These are phyloP conservation scores for Xylaria sp. DNA, from an alignment of 2,329 filamentous ascomycete species.

Conservation along the genomic window DNA sequence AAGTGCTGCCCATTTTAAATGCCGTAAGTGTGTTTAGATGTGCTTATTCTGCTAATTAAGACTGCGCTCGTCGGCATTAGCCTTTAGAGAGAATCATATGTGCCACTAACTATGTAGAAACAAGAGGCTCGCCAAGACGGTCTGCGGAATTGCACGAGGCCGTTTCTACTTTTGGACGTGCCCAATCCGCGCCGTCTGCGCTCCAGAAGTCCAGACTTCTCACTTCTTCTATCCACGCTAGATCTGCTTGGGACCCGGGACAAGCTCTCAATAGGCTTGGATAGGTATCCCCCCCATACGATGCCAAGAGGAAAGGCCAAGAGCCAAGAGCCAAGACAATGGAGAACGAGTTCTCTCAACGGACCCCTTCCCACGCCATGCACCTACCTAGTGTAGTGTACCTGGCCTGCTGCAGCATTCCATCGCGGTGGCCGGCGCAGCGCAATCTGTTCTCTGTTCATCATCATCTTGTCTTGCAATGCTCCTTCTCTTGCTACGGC, in stretches of 20 bases:
- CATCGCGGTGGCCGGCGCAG: constrained; percentile 10
- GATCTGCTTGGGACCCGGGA: constrained; percentile 12
- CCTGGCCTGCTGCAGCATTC: not conserved
- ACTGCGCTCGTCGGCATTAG: not conserved
- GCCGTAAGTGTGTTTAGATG: not conserved
- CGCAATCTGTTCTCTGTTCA: constrained; percentile 14
- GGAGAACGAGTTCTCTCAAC: not conserved
- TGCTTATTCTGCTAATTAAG: not conserved
- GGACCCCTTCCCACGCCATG: not conserved
- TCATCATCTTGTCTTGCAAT: not conserved
- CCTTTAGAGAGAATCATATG: not conserved
- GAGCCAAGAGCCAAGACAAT: constrained; percentile 23
- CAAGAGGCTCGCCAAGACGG: constrained; percentile 21
- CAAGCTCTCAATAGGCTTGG: constrained; percentile 4
- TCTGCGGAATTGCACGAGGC: constrained; percentile 3
- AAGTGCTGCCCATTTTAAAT: not conserved
- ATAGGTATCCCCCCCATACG: constrained; percentile 29
- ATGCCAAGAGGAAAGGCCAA: constrained; percentile 32
- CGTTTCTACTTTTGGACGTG: constrained; percentile 26
- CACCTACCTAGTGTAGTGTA: no score
- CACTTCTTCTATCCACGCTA: constrained; percentile 2
- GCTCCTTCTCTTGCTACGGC: constrained; percentile 15
- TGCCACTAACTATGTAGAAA: no score
- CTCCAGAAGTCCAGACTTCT: constrained; percentile 10
- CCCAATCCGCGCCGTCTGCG: constrained; percentile 14